Conservation (phyloP, 83 land plant species). For the Picea abies region DNA sequence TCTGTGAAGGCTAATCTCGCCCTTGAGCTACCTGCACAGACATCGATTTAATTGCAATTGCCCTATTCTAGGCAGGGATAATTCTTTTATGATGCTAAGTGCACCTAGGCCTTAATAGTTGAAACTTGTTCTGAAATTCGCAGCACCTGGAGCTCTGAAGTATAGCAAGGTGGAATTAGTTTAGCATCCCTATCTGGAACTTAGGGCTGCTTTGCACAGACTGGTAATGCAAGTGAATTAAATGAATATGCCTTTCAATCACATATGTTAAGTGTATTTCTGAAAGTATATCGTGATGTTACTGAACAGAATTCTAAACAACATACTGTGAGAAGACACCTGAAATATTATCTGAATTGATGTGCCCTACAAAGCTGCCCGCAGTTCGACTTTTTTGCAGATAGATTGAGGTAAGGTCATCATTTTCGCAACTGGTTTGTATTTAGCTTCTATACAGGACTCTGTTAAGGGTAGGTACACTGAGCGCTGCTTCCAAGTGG, state of each 20-base stretch:
- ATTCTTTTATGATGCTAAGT: neutral
- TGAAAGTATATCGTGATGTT: no score
- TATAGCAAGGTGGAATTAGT: neutral
- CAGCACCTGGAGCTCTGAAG: neutral
- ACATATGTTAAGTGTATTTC: neutral
- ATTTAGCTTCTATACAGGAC: no score
- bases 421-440: neutral
- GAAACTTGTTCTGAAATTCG: neutral
- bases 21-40: neutral
- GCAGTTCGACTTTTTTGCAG: neutral
- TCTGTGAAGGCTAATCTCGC: neutral
- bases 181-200: neutral
- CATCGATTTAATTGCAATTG: neutral
- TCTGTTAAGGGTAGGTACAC: no score
- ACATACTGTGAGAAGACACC: no score
- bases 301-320: no score
- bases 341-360: neutral
- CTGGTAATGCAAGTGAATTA: neutral
- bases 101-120: neutral
- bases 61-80: neutral
- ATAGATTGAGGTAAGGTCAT: neutral
- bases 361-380: neutral
- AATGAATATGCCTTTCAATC: neutral
- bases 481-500: neutral
- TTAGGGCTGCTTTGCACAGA: neutral